phyloP scores from a whole-genome alignment of 768 basidiomycete species.

The Calvatia gigantea region DNA sequence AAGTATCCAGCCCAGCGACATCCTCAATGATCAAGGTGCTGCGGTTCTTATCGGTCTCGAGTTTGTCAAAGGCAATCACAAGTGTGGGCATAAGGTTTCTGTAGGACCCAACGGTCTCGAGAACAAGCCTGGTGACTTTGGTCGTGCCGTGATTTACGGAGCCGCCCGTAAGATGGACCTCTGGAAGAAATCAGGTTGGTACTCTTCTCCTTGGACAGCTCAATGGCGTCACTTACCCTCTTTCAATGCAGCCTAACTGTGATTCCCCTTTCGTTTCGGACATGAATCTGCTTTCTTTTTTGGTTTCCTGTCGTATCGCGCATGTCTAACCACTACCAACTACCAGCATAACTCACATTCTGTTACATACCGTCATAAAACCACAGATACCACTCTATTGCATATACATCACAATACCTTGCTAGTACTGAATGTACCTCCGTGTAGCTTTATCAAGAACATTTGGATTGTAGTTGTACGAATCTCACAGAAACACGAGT shows the following conservation, averaged over 20 bases:
- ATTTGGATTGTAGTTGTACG: background rate
- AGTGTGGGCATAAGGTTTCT: slow-evolving; percentile 7
- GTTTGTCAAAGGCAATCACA: slow-evolving; percentile 6
- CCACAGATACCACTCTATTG: background rate
- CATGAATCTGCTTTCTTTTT: background rate
- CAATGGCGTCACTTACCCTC: background rate
- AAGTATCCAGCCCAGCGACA: slow-evolving; percentile 7
- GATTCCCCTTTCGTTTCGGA: too few relatives aligned
- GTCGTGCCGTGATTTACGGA: slow-evolving; percentile 8
- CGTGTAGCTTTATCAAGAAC: background rate
- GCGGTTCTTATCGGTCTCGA: slow-evolving; percentile 11
- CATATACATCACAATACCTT: background rate
- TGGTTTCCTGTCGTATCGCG: background rate
- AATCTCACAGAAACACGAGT: too few relatives aligned
- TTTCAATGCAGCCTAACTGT: background rate
- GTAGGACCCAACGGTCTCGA: slow-evolving; percentile 2
- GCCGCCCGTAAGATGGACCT: slow-evolving; percentile 11
- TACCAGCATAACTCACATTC: background rate
- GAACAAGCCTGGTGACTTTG: slow-evolving; percentile 10
- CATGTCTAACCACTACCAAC: background rate
- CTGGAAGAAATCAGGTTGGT: slow-evolving; percentile 13
- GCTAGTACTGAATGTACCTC: background rate
- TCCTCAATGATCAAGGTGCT: slow-evolving; percentile 2
- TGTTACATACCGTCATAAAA: background rate
- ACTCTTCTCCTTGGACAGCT: background rate